A percentile compares a stretch with the other conserved stretches of the same genome.
Conservation (phyloP, 2,329 filamentous ascomycete species). For the Ophiostoma montium region DNA sequence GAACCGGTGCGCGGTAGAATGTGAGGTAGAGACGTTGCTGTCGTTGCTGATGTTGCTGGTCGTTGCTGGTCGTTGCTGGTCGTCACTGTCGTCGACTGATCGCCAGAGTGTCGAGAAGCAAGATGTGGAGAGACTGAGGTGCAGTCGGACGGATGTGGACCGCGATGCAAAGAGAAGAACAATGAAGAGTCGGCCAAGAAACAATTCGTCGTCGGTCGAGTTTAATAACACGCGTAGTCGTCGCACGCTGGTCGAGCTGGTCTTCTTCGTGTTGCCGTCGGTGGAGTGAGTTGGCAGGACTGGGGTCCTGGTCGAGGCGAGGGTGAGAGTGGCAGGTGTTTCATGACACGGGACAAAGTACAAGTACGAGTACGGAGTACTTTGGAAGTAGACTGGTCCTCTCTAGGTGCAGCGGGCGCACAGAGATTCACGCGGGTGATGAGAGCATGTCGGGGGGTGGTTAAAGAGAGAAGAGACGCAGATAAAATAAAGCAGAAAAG, state of each 20-base stretch:
- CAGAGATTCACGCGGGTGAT: too few species aligned
- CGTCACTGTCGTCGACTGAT: background rate
- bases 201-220: too few species aligned
- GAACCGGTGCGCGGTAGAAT: background rate
- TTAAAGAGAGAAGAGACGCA: background rate
- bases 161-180: too few species aligned
- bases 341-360: background rate
- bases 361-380: background rate
- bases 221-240: background rate
- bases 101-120: too few species aligned
- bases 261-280: background rate
- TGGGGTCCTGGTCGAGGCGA: background rate
- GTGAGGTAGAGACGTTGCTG: background rate
- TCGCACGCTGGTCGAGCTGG: background rate
- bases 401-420: too few species aligned
- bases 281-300: background rate
- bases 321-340: background rate
- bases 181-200: too few species aligned
- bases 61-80: background rate
- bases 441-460: too few species aligned
- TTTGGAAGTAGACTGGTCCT: too few species aligned
- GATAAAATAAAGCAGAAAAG: background rate
- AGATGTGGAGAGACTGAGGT: too few species aligned
- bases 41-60: background rate
- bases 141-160: too few species aligned